A percentile compares a stretch with the other conserved stretches of the same genome.
These are phyloP conservation scores for Didymella exigua DNA, from an alignment of 2,329 filamentous ascomycete genomes.

Conservation along the genomic window DNA sequence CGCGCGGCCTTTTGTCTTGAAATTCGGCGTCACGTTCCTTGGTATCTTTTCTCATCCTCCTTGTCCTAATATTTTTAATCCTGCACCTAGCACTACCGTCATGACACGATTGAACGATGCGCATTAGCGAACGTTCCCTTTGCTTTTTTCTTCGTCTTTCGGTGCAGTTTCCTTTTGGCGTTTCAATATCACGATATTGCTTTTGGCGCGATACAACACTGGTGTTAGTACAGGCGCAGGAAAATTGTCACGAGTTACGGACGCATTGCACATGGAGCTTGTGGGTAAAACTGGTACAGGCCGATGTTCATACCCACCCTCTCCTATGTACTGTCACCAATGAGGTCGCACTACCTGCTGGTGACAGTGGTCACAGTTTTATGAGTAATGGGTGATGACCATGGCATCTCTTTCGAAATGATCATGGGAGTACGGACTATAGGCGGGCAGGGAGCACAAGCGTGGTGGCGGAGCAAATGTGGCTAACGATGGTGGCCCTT, in stretches of 20 bases:
- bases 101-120: constrained; percentile 34
- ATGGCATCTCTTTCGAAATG: constrained; percentile 19
- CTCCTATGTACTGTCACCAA: constrained; percentile 31
- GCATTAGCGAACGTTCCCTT: constrained; percentile 31
- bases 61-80: constrained; percentile 34
- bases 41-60: constrained; percentile 10
- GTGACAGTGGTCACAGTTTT: constrained; percentile 27
- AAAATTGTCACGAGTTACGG: constrained; percentile 22
- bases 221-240: constrained; percentile 26
- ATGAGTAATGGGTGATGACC: constrained; percentile 38
- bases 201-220: constrained; percentile 23
- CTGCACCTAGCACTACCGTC: constrained; percentile 26
- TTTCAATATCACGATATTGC: constrained; percentile 8
- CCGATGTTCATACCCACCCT: constrained; percentile 33
- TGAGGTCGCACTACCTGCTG: neutral
- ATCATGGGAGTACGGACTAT: constrained; percentile 3
- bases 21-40: constrained; percentile 9
- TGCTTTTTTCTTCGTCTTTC: constrained; percentile 13
- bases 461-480: constrained; percentile 7
- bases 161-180: constrained; percentile 7
- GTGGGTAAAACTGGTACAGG: constrained; percentile 27
- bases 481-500: constrained; percentile 40
- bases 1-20: neutral
- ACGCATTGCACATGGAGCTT: constrained; percentile 40
- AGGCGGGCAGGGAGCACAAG: constrained; percentile 14